Evolutionary conservation across 768 basidiomycete species (phyloP).

Genomic region (Boletus sp.): DNA sequence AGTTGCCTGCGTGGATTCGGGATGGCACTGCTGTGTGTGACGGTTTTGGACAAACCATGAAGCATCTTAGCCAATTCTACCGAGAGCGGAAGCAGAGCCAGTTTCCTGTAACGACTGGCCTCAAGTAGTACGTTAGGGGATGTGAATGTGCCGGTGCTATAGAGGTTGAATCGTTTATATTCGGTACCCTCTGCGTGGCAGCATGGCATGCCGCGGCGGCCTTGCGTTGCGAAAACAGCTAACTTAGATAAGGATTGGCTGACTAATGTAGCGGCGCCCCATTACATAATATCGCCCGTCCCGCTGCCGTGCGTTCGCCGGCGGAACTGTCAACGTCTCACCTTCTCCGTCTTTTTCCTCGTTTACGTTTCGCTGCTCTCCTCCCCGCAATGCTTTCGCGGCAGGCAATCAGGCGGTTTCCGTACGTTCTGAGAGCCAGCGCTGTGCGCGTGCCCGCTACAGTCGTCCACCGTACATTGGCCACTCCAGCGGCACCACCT

Average conservation of each 20-base stretch:
- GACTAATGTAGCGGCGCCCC: no score
- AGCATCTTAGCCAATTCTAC: constrained; percentile 68
- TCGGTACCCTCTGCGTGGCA: not conserved
- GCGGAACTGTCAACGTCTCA: not conserved
- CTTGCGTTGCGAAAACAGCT: no score
- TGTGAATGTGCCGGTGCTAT: not conserved
- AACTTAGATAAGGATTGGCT: no score
- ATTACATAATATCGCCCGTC: not conserved
- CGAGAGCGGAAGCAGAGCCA: constrained; percentile 45
- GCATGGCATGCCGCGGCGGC: not conserved
- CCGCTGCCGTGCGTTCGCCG: no score
- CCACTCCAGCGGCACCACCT: constrained; percentile 52
- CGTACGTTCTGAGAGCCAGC: constrained; percentile 25
- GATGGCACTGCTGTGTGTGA: constrained; percentile 54
- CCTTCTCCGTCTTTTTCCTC: not conserved
- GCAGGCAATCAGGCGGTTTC: constrained; percentile 37
- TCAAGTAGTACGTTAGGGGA: constrained; percentile 3
- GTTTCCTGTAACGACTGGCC: not conserved
- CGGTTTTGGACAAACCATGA: constrained; percentile 71
- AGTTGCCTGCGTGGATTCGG: constrained; percentile 92
- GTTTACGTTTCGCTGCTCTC: not conserved
- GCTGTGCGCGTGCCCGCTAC: constrained; percentile 16
- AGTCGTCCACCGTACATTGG: constrained; percentile 36
- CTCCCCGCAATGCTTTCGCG: constrained; percentile 36
- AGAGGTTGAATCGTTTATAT: constrained; percentile 2